These are phyloP conservation scores for Euptelea pleiosperma DNA, from an alignment of 164 flowering plant species.

Conservation along the genomic window DNA sequence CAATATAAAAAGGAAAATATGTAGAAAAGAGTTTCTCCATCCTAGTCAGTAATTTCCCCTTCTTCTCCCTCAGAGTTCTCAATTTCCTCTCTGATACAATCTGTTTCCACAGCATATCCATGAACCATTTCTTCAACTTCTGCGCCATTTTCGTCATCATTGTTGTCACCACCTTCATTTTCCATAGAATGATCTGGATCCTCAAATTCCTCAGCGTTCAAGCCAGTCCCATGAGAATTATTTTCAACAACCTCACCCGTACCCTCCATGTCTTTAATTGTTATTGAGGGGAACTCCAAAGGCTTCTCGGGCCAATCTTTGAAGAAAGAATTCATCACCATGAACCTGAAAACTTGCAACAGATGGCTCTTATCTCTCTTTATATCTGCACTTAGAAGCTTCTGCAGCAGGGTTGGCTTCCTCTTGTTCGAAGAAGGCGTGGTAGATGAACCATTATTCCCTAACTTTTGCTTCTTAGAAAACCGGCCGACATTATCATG, in stretches of 20 bases:
- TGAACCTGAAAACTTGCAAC: slow-evolving; percentile 79
- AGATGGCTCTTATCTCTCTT: slow-evolving; percentile 59
- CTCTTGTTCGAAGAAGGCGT: slow-evolving; percentile 20
- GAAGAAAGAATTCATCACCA: slow-evolving; percentile 69
- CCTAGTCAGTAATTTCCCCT: slow-evolving; percentile 60
- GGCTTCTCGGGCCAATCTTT: slow-evolving; percentile 58
- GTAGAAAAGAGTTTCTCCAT: background rate
- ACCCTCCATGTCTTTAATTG: slow-evolving; percentile 35
- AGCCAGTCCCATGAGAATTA: no score
- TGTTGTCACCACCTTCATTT: slow-evolving; percentile 2
- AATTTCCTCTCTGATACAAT: background rate
- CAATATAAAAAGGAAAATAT: background rate
- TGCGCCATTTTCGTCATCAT: slow-evolving; percentile 7
- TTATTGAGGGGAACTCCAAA: slow-evolving; percentile 51
- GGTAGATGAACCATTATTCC: slow-evolving; percentile 23
- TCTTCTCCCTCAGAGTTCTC: slow-evolving; percentile 42
- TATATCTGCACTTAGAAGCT: slow-evolving; percentile 70
- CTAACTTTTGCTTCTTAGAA: slow-evolving; percentile 36
- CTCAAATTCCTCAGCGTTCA: slow-evolving; percentile 16
- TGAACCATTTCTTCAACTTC: slow-evolving; percentile 10
- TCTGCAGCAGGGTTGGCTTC: slow-evolving; percentile 70
- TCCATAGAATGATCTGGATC: slow-evolving; percentile 4
- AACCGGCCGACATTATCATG: slow-evolving; percentile 28
- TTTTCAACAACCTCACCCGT: slow-evolving; percentile 12
- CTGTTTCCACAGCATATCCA: slow-evolving; percentile 6